Base-by-base conservation (phyloP, 2,329 filamentous ascomycete genomes). In the Apiospora hydei region DNA sequence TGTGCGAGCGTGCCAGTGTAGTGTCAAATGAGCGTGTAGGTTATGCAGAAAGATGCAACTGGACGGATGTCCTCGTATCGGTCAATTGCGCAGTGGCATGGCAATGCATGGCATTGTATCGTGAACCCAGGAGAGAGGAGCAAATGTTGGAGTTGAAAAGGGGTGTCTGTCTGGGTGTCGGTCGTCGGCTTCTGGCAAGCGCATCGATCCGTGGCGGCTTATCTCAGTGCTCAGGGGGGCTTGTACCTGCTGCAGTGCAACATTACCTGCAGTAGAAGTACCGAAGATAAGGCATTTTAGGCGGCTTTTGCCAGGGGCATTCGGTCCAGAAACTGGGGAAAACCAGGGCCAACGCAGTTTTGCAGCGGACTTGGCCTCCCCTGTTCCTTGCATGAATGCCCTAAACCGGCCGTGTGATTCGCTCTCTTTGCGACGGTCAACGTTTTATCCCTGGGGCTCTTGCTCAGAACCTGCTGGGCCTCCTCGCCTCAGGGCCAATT, bases 341-440 rank as follows among this genome's bases (percentile, higher is more conserved):
- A 61, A 30, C 16, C 53, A 61, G 16, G 26, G 30, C 53, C 26
- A 61, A 21, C 16, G 26, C 26, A 34, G 30, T 21, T 61, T 26
- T 61, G 30, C 26, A 61, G 26, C 51, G 13, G 30, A 34, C 6
- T 61, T 61, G 21, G 53, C 53, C 26, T 61, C 53, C 30, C 53
- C 53, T 61, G 53, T 61, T 21, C 53, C 53, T 61, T 61, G 53
- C 53, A 61, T 61, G 53, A 61, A 21, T 30, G 30, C 30, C 53
- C 30, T 11, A 61, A 21, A 30, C 16, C 53, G 53, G 18, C 34
- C 1, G 57, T 64, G 57, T 64, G 57, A 64, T 64, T 64, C 18
- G 57, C 34, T 64, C 8, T 38, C 18, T 21, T 24, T 64, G 57
- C 57, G 57, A 64, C 57, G 34, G 34, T 64, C 30, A 38, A 64